phyloP scores from a whole-genome alignment of 768 basidiomycete species.

The Leccinum ochraceum region DNA sequence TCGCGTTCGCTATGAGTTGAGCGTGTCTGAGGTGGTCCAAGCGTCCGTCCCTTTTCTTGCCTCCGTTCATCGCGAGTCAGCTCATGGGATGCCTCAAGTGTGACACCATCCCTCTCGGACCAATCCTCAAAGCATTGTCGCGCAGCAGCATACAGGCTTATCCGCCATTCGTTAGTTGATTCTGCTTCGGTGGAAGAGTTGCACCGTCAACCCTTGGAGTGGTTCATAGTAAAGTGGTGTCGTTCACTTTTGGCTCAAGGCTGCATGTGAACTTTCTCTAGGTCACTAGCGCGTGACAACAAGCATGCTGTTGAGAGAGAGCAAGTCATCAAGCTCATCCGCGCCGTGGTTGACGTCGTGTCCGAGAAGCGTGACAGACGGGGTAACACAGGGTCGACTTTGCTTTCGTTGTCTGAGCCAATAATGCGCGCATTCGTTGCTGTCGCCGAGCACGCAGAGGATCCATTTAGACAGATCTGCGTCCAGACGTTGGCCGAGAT shows the following conservation, averaged over 20 bases:
- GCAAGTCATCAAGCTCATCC: conserved; percentile 88
- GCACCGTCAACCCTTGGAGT: conserved; percentile 69
- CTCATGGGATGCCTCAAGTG: conserved; percentile 45
- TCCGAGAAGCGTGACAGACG: conserved; percentile 52
- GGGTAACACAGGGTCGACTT: conserved; percentile 40
- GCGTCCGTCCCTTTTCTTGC: conserved; percentile 52
- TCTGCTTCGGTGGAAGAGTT: conserved; percentile 66
- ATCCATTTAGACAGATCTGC: conserved; percentile 79
- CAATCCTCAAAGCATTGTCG: conserved; percentile 68
- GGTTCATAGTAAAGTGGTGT: conserved; percentile 87
- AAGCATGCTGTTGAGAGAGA: conserved; percentile 85
- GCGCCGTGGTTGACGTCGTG: conserved; percentile 77
- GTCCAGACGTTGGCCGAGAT: conserved; percentile 91
- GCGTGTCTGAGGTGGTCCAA: conserved; percentile 66
- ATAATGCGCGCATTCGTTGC: conserved; percentile 90
- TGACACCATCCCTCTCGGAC: conserved; percentile 81
- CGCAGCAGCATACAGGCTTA: conserved; percentile 79
- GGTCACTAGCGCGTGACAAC: conserved; percentile 83
- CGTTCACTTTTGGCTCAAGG: neutral
- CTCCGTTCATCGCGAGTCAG: conserved; percentile 3
- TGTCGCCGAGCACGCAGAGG: conserved; percentile 90
- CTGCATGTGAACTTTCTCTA: conserved; percentile 32
- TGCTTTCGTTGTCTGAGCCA: conserved; percentile 67
- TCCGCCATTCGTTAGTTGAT: conserved; percentile 80
- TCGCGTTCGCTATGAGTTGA: conserved; percentile 75